phyloP scores from a whole-genome alignment of 2,329 filamentous ascomycete genomes.

The Huntiella bhutanensis region DNA sequence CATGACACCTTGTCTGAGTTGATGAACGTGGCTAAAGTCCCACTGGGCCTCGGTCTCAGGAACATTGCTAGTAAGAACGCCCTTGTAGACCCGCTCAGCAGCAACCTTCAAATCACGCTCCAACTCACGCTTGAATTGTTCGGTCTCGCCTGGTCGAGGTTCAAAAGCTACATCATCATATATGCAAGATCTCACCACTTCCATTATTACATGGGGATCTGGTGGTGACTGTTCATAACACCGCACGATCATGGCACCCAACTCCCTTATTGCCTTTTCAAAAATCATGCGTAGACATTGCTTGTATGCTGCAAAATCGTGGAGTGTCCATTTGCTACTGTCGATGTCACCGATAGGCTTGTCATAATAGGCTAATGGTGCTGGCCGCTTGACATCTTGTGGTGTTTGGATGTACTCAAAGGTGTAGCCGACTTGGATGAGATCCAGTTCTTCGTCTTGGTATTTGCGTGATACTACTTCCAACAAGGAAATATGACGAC shows the following conservation, averaged over 20 bases:
- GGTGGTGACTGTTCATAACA: conserved; percentile 82
- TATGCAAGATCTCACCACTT: conserved; percentile 64
- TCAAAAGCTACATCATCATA: conserved; percentile 60
- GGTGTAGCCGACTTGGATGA: conserved; percentile 65
- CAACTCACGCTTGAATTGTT: conserved; percentile 16
- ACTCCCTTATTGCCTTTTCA: conserved; percentile 65
- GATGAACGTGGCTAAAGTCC: conserved; percentile 80
- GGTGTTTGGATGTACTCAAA: conserved; percentile 27
- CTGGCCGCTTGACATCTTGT: conserved; percentile 49
- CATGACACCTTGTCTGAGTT: conserved; percentile 69
- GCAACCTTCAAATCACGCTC: conserved; percentile 7
- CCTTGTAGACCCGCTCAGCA: conserved; percentile 46
- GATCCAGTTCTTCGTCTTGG: conserved; percentile 58
- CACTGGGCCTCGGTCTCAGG: conserved; percentile 65
- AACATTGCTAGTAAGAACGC: conserved; percentile 60
- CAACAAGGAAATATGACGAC: conserved; percentile 60
- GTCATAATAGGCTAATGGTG: conserved; percentile 32
- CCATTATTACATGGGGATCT: conserved; percentile 60
- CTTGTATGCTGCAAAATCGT: conserved; percentile 53
- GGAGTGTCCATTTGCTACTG: conserved; percentile 44
- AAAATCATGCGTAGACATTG: conserved; percentile 57
- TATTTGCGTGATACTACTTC: conserved; percentile 78
- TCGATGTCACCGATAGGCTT: conserved; percentile 36
- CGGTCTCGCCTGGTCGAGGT: conserved; percentile 47
- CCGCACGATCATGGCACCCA: conserved; percentile 72